Conservation (phyloP, 345 rosid genomes). For the Aegle marmelos region DNA sequence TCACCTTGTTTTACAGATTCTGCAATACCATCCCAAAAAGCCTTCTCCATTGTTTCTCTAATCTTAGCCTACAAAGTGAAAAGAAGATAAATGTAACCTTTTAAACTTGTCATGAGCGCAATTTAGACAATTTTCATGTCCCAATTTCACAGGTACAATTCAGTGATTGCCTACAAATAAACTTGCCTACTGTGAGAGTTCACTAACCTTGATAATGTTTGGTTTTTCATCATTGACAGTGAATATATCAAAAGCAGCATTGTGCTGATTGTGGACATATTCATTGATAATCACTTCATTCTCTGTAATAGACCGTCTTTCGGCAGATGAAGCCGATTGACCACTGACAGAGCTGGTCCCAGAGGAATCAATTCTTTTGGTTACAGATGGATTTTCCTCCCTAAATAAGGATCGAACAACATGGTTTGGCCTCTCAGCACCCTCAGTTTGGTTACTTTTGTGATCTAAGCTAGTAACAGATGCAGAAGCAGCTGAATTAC, state of each 20-base stretch:
- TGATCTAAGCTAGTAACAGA: slow-evolving; percentile 28
- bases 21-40: slow-evolving; percentile 82
- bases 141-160: neutral
- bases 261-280: slow-evolving; percentile 52
- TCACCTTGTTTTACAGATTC: slow-evolving; percentile 62
- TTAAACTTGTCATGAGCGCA: neutral
- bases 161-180: neutral
- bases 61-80: slow-evolving; percentile 50
- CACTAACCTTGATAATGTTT: slow-evolving; percentile 58
- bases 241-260: slow-evolving; percentile 41
- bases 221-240: slow-evolving; percentile 34
- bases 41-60: slow-evolving; percentile 76
- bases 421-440: slow-evolving; percentile 44
- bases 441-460: slow-evolving; percentile 20
- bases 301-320: slow-evolving; percentile 31
- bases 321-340: slow-evolving; percentile 28
- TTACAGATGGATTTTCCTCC: slow-evolving; percentile 40
- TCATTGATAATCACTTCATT: slow-evolving; percentile 86
- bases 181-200: neutral
- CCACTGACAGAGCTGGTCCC: slow-evolving; percentile 24
- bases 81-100: slow-evolving; percentile 2
- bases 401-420: slow-evolving; percentile 71
- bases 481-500: slow-evolving; percentile 30
- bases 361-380: slow-evolving; percentile 35
- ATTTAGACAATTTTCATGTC: neutral